Base-by-base conservation (phyloP, 352 stramenopile genomes). In the Pythium brassicae region DNA sequence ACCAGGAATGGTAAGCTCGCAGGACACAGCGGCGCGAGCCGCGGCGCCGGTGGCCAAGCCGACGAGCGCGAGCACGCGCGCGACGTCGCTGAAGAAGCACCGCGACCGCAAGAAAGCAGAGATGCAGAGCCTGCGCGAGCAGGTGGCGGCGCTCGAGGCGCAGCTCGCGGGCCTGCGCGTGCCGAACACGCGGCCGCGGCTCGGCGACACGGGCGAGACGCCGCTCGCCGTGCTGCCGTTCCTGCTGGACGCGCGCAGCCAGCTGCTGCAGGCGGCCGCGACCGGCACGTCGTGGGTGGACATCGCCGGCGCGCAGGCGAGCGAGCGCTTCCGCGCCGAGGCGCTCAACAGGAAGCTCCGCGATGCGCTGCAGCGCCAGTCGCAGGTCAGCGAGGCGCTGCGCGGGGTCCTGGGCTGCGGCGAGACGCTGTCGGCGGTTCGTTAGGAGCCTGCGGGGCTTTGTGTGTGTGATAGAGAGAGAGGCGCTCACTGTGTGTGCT, bases 401-500 rank as follows among this genome's bases (percentile, higher is more conserved):
- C n/a, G 17, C 3, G 29, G 29, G 19, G 29, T 43, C 19, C n/a
- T 53, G 29, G 35, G 35, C 35, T 20, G 14, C 14, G 35, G 35
- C 35, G 35, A 20, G 35, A 20, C 35, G 35, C 35, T 20, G 35
- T n/a, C 35, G 14, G 35, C 19, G 32, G 32, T 37, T 4, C 32
- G 32, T 37, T 8, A 8, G 32, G 3, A 11, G 32, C 8, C 9
- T n/a, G n/a, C n/a, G n/a, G n/a, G n/a, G n/a, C n/a, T n/a, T n/a
- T n/a, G n/a, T n/a, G n/a, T n/a, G n/a, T n/a, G 3, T 37, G 32
- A 37, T 1, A 11, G 14, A 1, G 8, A 12, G 32, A 8, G 32
- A 37, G 4, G 95, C 98, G 71, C 82, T 89, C n/a, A 88, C 94
- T 22, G 32, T 12, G 32, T 4, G 32, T 37, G 32, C 1, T 37